Evolutionary conservation across 768 basidiomycete genomes (phyloP).

Genomic region (Nidula microcarpa): DNA sequence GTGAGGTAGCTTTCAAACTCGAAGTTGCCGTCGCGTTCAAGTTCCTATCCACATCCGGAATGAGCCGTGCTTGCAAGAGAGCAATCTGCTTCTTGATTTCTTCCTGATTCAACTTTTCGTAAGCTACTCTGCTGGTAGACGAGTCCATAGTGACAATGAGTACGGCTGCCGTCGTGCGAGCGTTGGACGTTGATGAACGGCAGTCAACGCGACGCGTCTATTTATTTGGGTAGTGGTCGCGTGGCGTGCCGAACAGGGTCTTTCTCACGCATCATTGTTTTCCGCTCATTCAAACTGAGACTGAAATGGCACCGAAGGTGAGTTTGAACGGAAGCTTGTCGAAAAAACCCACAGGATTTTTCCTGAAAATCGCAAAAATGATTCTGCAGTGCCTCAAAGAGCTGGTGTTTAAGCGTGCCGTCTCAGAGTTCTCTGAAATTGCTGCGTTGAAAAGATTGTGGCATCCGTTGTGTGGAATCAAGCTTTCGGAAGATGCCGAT

Average conservation of each 20-base stretch:
- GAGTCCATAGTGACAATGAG: conserved; percentile 47
- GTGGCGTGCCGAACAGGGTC: too few species aligned
- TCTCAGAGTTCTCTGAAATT: neutral
- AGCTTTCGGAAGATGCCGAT: neutral
- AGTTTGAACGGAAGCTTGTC: too few species aligned
- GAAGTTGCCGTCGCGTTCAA: conserved; percentile 30
- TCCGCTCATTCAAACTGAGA: neutral
- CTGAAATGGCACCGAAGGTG: neutral
- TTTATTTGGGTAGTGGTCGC: neutral
- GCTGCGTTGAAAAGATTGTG: neutral
- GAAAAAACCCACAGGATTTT: too few species aligned
- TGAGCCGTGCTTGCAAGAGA: neutral
- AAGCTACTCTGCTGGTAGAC: conserved; percentile 33
- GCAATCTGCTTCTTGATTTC: conserved; percentile 56
- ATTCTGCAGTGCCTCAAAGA: too few species aligned
- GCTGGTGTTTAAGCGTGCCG: too few species aligned
- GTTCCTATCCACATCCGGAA: neutral
- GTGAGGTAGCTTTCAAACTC: conserved; percentile 24
- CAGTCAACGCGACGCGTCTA: conserved; percentile 7
- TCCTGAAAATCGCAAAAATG: too few species aligned
- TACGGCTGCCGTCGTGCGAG: neutral
- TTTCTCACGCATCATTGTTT: neutral
- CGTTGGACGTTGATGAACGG: neutral
- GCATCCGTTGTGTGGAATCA: neutral
- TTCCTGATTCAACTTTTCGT: conserved; percentile 38